Percentiles rank a stretch among this genome's conserved stretches.
phyloP scores from a whole-genome alignment of 441 rosid genomes.

The Populus hybrid region DNA sequence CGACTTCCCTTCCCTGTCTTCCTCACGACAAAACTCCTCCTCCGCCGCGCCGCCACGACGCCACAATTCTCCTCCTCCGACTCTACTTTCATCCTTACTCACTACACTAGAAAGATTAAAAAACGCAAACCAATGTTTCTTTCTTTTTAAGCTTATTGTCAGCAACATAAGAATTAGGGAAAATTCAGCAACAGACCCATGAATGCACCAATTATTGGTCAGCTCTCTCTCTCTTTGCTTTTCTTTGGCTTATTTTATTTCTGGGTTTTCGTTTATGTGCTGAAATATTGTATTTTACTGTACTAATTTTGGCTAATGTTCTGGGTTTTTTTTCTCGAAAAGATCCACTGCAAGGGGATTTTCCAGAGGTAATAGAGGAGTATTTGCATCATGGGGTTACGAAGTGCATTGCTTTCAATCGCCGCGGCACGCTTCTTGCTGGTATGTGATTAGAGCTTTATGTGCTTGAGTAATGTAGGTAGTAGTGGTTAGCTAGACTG shows the following conservation, averaged over 20 bases:
- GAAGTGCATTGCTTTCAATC: conserved; percentile 94
- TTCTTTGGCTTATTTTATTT: background rate
- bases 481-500: background rate
- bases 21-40: background rate
- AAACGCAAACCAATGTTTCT: background rate
- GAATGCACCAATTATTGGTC: conserved; percentile 84
- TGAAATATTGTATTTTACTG: background rate
- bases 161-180: background rate
- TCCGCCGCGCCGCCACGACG: background rate
- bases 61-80: background rate
- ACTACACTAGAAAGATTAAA: background rate
- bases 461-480: background rate
- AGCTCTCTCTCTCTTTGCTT: conserved; percentile 8
- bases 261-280: background rate
- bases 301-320: too few species aligned
- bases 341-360: conserved; percentile 99
- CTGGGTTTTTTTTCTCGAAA: background rate
- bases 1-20: background rate
- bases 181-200: conserved; percentile 16
- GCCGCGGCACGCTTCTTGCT: conserved; percentile 97
- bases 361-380: conserved; percentile 97
- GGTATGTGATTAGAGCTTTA: conserved; percentile 33
- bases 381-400: conserved; percentile 89
- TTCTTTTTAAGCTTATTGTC: background rate
- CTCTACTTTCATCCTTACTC: background rate